These are phyloP conservation scores for Solanum stenotomum DNA, from an alignment of 257 asterid genomes.

Conservation along the genomic window DNA sequence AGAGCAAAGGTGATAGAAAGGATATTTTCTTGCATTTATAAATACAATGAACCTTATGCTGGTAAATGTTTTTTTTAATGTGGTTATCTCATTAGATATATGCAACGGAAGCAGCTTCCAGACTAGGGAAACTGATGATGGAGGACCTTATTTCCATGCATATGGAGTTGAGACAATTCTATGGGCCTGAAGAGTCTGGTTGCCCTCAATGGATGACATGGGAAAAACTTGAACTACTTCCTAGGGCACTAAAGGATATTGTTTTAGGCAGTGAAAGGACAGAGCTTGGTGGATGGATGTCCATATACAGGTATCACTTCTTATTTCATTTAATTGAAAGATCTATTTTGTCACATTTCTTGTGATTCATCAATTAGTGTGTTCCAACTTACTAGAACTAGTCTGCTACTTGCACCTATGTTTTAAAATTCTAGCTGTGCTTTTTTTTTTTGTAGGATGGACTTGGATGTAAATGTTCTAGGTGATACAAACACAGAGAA, in stretches of 20 bases:
- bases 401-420: neutral
- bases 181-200: constrained; percentile 54
- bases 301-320: constrained; percentile 52
- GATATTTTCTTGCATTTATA: neutral
- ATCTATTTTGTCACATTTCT: neutral
- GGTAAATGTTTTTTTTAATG: neutral
- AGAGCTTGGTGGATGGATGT: constrained; percentile 71
- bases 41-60: neutral
- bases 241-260: constrained; percentile 38
- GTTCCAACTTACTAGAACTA: neutral
- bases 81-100: constrained; percentile 44
- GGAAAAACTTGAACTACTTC: constrained; percentile 69
- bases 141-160: constrained; percentile 81
- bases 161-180: constrained; percentile 55
- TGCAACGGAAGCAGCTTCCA: constrained; percentile 75
- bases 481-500: neutral
- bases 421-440: neutral
- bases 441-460: neutral
- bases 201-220: constrained; percentile 75
- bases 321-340: neutral
- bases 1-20: constrained; percentile 50
- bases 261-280: constrained; percentile 38
- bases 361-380: neutral
- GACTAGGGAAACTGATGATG: constrained; percentile 70
- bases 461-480: neutral